Base-by-base conservation (phyloP, 2,329 filamentous ascomycete species). In the Ophiostoma novo-ulmi region DNA sequence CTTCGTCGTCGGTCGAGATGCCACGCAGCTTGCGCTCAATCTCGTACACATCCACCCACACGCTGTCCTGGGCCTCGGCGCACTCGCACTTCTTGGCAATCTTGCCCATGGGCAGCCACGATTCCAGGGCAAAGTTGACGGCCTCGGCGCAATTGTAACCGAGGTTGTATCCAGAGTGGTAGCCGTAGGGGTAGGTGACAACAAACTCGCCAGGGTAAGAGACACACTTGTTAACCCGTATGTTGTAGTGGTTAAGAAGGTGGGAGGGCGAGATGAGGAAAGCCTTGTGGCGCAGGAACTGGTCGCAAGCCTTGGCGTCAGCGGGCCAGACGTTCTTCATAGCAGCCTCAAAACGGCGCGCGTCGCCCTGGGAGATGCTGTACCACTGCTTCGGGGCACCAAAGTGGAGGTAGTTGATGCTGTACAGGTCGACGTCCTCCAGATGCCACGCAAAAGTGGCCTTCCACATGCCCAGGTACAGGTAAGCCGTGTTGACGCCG, bases 391-490 rank as follows among this genome's bases (percentile, higher is more conserved):
- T 99, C 0, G 95, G 95, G 1, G 95, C 95, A 70, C 95, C 95
- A 79, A 99, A 99, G 78, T 99, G 95, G 72, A 99, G 93, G 79
- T 97, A 99, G 82, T 99, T 99, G 85, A 99, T 99, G 79, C 94
- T 98, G 87, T 99, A 99, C 5, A 99, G 87, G 81, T 99, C 95
- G 61, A 99, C 94, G 78, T 99, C 95, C 79, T 99, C 95, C 69
- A 99, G 82, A 85, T 99, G 95, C 95, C 95, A 99, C 10, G 95
- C 95, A 79, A 99, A 99, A 0, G 95, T 98, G 14, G 95, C 94
- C 80, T 98, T 98, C 95, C 95, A 99, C 95, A 99, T 99, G 63
- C 95, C 95, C 72, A 99, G 85, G 78, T 99, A 99, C 1, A 99
- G 87, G 77, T 99, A 99, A 1, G 95, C 94, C 1, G 94, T 99